Evolutionary conservation across 2,329 filamentous ascomycete genomes (phyloP), one percentile per base, ranked within the genome.

Genomic region (Colletotrichum higginsianum): DNA sequence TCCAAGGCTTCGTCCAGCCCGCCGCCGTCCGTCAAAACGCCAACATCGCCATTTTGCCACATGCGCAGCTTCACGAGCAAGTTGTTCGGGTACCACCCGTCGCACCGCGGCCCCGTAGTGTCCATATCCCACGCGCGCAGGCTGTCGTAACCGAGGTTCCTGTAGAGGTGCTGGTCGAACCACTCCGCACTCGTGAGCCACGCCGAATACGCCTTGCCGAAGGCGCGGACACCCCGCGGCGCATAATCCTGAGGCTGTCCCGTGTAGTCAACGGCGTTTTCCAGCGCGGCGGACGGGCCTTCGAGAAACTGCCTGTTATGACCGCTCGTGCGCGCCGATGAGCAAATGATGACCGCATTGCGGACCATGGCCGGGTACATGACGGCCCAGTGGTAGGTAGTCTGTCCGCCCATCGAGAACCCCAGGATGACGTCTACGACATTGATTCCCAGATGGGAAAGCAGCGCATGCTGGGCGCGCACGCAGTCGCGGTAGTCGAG

Each of bases 331-430:
- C 78, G 80, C 1, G 85, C 84, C 3, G 83, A 83, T 11, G 82
- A 82, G 73, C 85, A 87, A 50, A 86, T 85, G 4, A 83, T 78
- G 18, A 86, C 78, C 1, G 81, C 80, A 26, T 80, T 80, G 40
- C 76, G 77, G 3, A 85, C 74, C 61, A 85, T 78, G 12, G 78
- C 75, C 0, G 84, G 84, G 70, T 86, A 80, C 82, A 86, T 84
- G 15, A 79, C 76, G 2, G 79, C 76, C 84, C 84, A 87, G 74
- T 87, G 78, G 71, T 86, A 87, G 1, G 83, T 77, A 61, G 83
- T 83, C 74, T 87, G 85, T 2, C 84, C 85, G 15, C 82, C 85
- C 85, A 87, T 87, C n/a, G 82, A 84, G 75, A 86, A 87, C 0
- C 85, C 85, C 3, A 85, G 66, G 12, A 86, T 77, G 5, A 82